Base-by-base conservation (phyloP, 2,329 filamentous ascomycete species). In the Talaromyces amestolkiae region DNA sequence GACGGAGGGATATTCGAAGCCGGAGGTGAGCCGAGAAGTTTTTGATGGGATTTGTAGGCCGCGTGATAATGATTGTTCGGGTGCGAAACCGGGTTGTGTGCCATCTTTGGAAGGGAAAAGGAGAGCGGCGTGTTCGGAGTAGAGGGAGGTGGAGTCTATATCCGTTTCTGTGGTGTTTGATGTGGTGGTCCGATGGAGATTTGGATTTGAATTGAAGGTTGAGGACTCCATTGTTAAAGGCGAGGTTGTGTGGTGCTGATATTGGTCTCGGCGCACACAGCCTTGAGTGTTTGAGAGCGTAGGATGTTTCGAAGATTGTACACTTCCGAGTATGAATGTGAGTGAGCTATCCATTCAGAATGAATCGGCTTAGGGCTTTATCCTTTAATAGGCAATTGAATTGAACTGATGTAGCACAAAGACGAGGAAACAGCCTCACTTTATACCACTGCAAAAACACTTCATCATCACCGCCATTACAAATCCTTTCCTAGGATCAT, bases 41-140 rank as follows among this genome's bases (percentile, higher is more conserved):
- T 70, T 69, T 1, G 74, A 72, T 2, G 74, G 74, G 11, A 76
- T 68, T 67, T 76, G 74, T 1, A 76, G 68, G 0, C 73, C 74
- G n/a, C 71, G 68, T 1, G 63, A 66, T 0, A 76, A 66, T 45
- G 62, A 51, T 41, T 66, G 61, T 37, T 67, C 68, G 7, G 62
- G 41, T 17, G 69, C 71, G 17, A 73, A 67, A 0, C 73, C 71
- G 1, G 70, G 69, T 11, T 69, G 68, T 15, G 45, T 58, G 7
- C 65, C 63, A 33, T 67, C 31, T 2, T 68, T 47, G 9, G 67
- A 67, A 10, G 67, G 66, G 3, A 68, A 59, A 7, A 72, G 63
- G 17, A 73, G 51, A 8, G 56, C 33, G 6, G 64, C 49, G 5
- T 61, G 41, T 11, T 68, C 67, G 3, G 65, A 63, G 33, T 63